Percentiles rank a stretch among this genome's conserved stretches.
Evolutionary conservation across 306 rosid genomes (phyloP).

Genomic region (Myrica gale): DNA sequence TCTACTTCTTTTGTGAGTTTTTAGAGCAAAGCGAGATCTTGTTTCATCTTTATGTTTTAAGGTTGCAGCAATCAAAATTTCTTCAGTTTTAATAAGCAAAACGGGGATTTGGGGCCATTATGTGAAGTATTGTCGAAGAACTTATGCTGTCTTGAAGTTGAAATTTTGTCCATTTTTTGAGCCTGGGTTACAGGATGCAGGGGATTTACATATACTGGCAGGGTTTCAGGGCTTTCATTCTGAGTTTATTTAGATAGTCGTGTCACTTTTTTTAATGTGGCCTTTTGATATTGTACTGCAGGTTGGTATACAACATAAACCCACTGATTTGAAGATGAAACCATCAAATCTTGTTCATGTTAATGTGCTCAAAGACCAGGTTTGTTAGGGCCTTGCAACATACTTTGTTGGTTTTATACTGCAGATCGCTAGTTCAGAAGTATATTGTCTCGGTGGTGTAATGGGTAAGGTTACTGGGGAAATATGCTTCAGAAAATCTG

Average conservation of each 20-base stretch:
- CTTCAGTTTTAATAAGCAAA: neutral
- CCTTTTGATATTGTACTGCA: constrained; percentile 39
- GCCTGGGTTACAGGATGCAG: neutral
- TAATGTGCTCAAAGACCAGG: constrained; percentile 65
- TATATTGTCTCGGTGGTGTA: constrained; percentile 1
- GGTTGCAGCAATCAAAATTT: neutral
- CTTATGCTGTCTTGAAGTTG: constrained; percentile 8
- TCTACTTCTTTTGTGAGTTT: neutral
- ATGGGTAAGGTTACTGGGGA: neutral
- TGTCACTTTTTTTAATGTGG: constrained; percentile 16
- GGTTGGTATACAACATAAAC: constrained; percentile 72
- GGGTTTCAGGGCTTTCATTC: neutral
- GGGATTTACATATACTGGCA: neutral
- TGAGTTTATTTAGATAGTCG: constrained; percentile 1
- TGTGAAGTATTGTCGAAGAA: neutral
- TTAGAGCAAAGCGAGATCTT: neutral
- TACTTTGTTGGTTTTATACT: constrained; percentile 1
- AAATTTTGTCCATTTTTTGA: constrained; percentile 3
- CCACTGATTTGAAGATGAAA: constrained; percentile 59
- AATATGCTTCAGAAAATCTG: constrained; percentile 5
- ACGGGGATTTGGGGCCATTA: neutral
- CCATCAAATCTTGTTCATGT: constrained; percentile 57
- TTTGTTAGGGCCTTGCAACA: constrained; percentile 34
- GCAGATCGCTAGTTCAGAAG: neutral
- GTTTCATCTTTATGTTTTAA: neutral